Evolutionary conservation across 2,329 filamentous ascomycete genomes (phyloP).

Genomic region (Cercospora canescens): DNA sequence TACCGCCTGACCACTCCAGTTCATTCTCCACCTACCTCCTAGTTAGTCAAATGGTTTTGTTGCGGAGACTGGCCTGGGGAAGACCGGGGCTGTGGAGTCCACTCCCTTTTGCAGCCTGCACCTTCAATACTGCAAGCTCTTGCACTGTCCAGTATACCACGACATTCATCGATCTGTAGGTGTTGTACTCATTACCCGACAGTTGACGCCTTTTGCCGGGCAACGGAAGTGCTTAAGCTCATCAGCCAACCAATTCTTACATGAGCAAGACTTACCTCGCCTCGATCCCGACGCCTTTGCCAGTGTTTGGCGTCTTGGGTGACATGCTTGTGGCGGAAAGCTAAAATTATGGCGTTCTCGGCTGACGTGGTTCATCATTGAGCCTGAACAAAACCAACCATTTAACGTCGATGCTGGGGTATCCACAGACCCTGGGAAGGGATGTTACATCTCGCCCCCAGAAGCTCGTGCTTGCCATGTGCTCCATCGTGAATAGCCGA

Average conservation of each 20-base stretch:
- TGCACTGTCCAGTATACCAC: not conserved
- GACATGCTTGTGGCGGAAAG: constrained; percentile 9
- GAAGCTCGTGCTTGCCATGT: constrained; percentile 12
- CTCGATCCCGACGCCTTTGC: not conserved
- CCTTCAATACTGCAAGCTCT: not conserved
- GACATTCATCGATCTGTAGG: not conserved
- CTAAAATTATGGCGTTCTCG: constrained; percentile 9
- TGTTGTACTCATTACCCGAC: not conserved
- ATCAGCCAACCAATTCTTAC: constrained; percentile 9
- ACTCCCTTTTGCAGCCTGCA: not conserved
- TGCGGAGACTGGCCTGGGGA: not conserved
- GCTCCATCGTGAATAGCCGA: constrained; percentile 18
- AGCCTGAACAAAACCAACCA: constrained; percentile 12
- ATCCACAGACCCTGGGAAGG: not conserved
- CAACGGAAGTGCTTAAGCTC: constrained; percentile 7
- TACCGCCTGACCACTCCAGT: constrained; percentile 3
- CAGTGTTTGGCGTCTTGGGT: not conserved
- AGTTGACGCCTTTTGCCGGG: not conserved
- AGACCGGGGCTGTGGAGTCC: not conserved
- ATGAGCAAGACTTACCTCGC: constrained; percentile 1
- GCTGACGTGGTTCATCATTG: constrained; percentile 15
- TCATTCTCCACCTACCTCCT: no score
- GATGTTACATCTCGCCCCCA: constrained; percentile 11
- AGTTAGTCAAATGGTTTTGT: not conserved
- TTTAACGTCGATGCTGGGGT: not conserved